Conservation (phyloP, 306 rosid genomes). For the Leucaena leucocephala region DNA sequence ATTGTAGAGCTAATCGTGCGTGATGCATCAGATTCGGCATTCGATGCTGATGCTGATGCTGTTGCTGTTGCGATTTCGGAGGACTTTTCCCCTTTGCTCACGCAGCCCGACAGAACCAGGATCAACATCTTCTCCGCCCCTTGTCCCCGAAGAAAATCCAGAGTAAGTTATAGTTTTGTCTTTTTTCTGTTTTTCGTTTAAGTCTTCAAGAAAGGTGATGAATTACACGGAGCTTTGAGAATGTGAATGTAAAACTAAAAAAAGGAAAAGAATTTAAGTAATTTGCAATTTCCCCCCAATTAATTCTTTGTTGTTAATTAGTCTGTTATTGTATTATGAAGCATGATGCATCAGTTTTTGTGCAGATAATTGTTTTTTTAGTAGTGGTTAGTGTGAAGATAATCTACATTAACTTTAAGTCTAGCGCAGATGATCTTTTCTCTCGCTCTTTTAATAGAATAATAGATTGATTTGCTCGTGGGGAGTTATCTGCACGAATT, state of each 20-base stretch:
- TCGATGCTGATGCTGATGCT: constrained; percentile 28
- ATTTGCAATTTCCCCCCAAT: neutral
- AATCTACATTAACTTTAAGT: no score
- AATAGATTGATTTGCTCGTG: no score
- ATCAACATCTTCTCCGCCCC: no score
- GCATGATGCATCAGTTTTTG: neutral
- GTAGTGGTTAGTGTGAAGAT: neutral
- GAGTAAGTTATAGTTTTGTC: no score
- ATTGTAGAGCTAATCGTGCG: constrained; percentile 62
- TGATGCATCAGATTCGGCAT: constrained; percentile 35
- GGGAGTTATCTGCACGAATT: neutral
- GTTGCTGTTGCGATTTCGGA: constrained; percentile 34
- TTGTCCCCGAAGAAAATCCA: no score
- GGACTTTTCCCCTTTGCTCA: constrained; percentile 31
- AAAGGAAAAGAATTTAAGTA: no score
- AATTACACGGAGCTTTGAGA: neutral
- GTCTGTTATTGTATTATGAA: neutral
- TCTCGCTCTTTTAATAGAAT: neutral
- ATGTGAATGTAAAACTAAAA: neutral
- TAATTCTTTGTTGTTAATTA: no score
- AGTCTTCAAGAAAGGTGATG: neutral
- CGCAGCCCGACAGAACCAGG: no score
- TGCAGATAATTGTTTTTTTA: neutral
- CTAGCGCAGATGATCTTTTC: neutral
- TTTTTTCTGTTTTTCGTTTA: neutral